Percentiles rank a stretch among this genome's conserved stretches.
Conservation (phyloP, 2,329 filamentous ascomycete genomes). For the Xylariaceae sp. region DNA sequence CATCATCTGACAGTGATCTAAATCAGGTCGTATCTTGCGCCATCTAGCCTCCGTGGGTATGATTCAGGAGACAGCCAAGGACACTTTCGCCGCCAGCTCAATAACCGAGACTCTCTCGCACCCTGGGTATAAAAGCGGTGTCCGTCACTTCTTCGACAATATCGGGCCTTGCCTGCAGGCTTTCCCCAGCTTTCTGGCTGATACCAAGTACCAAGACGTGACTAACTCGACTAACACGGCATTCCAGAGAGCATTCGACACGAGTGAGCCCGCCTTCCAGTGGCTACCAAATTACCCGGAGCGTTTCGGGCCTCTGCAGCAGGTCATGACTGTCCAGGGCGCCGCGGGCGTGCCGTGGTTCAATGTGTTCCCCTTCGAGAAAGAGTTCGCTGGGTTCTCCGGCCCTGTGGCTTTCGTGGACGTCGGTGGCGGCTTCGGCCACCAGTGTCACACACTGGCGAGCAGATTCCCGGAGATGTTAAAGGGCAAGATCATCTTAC, state of each 20-base stretch:
- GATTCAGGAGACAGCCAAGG: slow-evolving; percentile 14
- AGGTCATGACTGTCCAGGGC: slow-evolving; percentile 36
- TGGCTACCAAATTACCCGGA: slow-evolving; percentile 33
- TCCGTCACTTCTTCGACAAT: slow-evolving; percentile 17
- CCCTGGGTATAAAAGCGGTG: slow-evolving; percentile 9
- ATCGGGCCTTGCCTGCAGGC: slow-evolving; percentile 8
- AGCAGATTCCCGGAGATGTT: background rate
- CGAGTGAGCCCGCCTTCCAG: slow-evolving; percentile 31
- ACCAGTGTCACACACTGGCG: slow-evolving; percentile 20
- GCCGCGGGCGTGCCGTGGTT: slow-evolving; percentile 31
- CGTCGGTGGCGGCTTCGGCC: slow-evolving; percentile 25
- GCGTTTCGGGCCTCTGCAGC: slow-evolving; percentile 29
- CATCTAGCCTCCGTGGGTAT: slow-evolving; percentile 13
- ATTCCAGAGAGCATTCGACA: slow-evolving; percentile 37
- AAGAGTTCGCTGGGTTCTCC: slow-evolving; percentile 9
- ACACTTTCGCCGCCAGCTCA: slow-evolving; percentile 15
- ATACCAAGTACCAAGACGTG: slow-evolving; percentile 32
- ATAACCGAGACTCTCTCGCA: slow-evolving; percentile 17
- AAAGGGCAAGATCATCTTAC: background rate
- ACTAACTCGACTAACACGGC: slow-evolving; percentile 27
- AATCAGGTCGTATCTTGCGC: slow-evolving; percentile 11
- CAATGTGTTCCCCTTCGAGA: slow-evolving; percentile 30
- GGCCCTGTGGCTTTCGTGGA: background rate
- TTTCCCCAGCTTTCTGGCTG: slow-evolving; percentile 24
- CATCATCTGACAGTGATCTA: background rate